Evolutionary conservation across 2,329 filamentous ascomycete species (phyloP).

Genomic region (Alternaria metachromatica): DNA sequence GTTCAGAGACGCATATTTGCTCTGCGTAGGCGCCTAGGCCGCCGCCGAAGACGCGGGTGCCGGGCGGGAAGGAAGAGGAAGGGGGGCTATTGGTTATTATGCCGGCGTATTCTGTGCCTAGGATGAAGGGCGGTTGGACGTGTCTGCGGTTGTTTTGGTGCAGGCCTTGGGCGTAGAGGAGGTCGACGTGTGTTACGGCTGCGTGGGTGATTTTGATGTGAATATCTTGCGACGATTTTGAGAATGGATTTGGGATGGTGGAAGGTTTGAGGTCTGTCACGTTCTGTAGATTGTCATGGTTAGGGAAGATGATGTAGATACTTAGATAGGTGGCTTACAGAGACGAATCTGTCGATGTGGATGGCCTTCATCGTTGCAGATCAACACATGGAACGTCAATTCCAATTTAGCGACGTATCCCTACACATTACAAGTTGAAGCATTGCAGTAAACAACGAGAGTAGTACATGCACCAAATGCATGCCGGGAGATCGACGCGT

Average conservation of each 20-base stretch:
- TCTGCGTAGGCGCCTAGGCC: conserved; percentile 61
- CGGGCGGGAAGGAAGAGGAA: conserved; percentile 48
- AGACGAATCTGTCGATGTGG: conserved; percentile 20
- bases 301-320: background rate
- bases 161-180: conserved; percentile 63
- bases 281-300: conserved; percentile 26
- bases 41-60: conserved; percentile 63
- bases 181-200: conserved; percentile 66
- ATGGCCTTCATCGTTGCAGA: conserved; percentile 28
- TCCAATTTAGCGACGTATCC: background rate
- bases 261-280: conserved; percentile 33
- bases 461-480: background rate
- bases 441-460: background rate
- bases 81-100: conserved; percentile 53
- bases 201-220: conserved; percentile 60
- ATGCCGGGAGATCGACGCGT: background rate
- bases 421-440: background rate
- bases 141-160: conserved; percentile 68
- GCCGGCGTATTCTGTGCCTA: conserved; percentile 68
- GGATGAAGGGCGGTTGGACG: conserved; percentile 63
- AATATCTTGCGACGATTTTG: conserved; percentile 49
- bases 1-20: conserved; percentile 54
- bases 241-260: conserved; percentile 38
- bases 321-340: conserved; percentile 4
- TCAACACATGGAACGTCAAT: background rate